Percentiles rank a stretch among this genome's conserved stretches.
Conservation (phyloP, 1,284 basidiomycete species). For the Apiotrichum sp. region DNA sequence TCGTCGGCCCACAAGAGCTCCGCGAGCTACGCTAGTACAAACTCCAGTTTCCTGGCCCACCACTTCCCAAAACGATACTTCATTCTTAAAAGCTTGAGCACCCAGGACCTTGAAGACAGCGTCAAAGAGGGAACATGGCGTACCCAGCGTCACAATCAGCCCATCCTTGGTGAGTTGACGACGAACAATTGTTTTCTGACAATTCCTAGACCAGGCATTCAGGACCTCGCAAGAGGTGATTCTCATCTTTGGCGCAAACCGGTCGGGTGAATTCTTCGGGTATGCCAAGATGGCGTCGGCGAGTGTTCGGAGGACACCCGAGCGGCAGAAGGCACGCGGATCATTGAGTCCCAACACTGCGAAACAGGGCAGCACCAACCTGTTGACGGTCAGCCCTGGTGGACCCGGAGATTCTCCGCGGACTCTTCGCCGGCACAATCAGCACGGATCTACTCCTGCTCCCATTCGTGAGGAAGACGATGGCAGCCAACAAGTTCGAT, state of each 20-base stretch:
- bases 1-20: slow-evolving; percentile 48
- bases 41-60: slow-evolving; percentile 55
- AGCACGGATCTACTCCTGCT: slow-evolving; percentile 7
- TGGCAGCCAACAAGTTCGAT: slow-evolving; percentile 7
- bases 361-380: slow-evolving; percentile 4
- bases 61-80: slow-evolving; percentile 85
- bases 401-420: background rate
- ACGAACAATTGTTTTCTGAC: background rate
- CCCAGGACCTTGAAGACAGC: slow-evolving; percentile 77
- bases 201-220: slow-evolving; percentile 68
- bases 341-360: slow-evolving; percentile 4
- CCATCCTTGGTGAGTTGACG: slow-evolving; percentile 52
- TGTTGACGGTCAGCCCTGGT: background rate
- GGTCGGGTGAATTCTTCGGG: slow-evolving; percentile 71
- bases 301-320: slow-evolving; percentile 17
- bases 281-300: slow-evolving; percentile 59
- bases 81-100: slow-evolving; percentile 80
- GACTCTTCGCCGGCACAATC: background rate
- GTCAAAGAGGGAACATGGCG: slow-evolving; percentile 80
- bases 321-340: slow-evolving; percentile 13
- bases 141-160: slow-evolving; percentile 90
- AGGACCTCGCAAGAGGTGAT: slow-evolving; percentile 78
- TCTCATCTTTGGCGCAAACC: slow-evolving; percentile 87
- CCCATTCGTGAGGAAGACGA: slow-evolving; percentile 27
- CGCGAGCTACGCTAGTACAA: slow-evolving; percentile 53